Evolutionary conservation across 225 moss, liverwort and hornwort species (phyloP).

Genomic region (Antitrichia curtipendula): DNA sequence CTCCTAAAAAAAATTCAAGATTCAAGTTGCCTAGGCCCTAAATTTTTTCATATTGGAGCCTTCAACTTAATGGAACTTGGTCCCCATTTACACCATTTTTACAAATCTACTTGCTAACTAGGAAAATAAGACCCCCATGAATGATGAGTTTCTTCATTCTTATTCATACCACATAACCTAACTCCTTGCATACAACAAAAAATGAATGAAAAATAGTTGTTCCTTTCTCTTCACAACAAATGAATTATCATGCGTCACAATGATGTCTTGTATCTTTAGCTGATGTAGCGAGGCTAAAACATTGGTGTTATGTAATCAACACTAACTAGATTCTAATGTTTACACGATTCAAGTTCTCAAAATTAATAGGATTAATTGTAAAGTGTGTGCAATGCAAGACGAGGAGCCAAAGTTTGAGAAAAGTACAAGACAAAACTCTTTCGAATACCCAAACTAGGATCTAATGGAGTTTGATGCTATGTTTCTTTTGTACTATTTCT

Average conservation of each 20-base stretch:
- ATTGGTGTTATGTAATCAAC: rapidly evolving
- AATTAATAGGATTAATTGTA: too few species aligned
- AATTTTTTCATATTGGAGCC: neutral
- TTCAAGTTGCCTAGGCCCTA: neutral
- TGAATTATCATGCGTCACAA: neutral
- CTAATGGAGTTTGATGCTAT: rapidly evolving
- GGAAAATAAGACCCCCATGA: rapidly evolving
- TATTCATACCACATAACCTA: neutral
- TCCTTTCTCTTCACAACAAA: neutral
- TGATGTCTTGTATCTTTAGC: rapidly evolving
- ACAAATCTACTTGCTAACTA: neutral
- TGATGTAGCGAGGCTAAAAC: rapidly evolving
- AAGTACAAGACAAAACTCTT: rapidly evolving
- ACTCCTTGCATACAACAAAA: neutral
- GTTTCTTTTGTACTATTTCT: neutral
- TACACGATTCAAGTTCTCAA: rapidly evolving
- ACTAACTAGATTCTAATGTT: neutral
- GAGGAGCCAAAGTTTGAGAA: rapidly evolving
- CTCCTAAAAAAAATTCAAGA: neutral
- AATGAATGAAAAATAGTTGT: neutral
- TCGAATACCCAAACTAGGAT: rapidly evolving
- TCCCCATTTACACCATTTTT: neutral
- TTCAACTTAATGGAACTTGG: rapidly evolving
- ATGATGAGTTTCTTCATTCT: neutral
- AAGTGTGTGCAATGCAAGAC: neutral